These are phyloP conservation scores for Russula virescens DNA, from an alignment of 768 basidiomycete species.

Conservation along the genomic window DNA sequence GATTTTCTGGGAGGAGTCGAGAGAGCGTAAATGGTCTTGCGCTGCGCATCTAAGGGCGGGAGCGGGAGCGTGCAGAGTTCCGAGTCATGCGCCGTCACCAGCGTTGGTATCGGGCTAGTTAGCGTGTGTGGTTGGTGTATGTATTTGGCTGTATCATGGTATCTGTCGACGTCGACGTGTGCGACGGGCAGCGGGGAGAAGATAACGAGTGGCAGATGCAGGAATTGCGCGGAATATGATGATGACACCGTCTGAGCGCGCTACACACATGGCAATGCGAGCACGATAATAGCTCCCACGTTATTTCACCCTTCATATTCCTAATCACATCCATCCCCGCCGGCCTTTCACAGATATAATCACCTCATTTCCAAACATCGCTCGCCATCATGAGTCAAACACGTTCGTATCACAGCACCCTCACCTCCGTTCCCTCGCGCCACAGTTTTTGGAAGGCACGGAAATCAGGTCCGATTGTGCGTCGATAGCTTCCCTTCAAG, in stretches of 20 bases:
- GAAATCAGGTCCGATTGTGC: constrained; percentile 94
- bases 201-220: background rate
- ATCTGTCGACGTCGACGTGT: background rate
- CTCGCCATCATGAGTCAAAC: constrained; percentile 67
- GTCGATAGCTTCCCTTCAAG: constrained; percentile 32
- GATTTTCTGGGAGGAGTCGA: constrained; percentile 84
- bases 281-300: background rate
- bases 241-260: too few relatives aligned
- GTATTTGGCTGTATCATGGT: background rate
- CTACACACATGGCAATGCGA: too few relatives aligned
- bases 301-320: too few relatives aligned
- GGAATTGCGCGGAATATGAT: constrained; percentile 1
- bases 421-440: constrained; percentile 43
- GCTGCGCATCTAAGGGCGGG: constrained; percentile 53
- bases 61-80: constrained; percentile 24
- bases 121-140: background rate
- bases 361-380: background rate
- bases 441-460: constrained; percentile 98
- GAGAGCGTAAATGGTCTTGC: constrained; percentile 79
- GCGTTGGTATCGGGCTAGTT: too few relatives aligned
- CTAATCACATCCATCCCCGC: too few relatives aligned
- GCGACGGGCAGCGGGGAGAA: background rate
- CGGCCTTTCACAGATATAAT: background rate
- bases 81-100: too few relatives aligned
- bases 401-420: constrained; percentile 55